These are phyloP conservation scores for Phalaenopsis hybrid DNA, from an alignment of 116 monocot genomes.

Conservation along the genomic window DNA sequence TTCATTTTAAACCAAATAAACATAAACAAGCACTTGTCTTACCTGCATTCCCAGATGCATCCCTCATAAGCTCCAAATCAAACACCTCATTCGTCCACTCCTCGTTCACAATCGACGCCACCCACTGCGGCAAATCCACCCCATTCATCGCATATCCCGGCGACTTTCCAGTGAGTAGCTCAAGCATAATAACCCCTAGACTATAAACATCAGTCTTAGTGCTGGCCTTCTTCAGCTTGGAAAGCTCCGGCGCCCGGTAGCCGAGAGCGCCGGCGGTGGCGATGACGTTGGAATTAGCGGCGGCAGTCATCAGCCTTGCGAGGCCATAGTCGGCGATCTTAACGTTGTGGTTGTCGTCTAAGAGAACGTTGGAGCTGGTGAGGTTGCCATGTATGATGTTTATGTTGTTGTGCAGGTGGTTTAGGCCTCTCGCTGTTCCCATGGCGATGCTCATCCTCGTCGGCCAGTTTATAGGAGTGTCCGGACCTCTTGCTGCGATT, in stretches of 20 bases:
- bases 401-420: constrained; percentile 41
- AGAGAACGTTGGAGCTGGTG: constrained; percentile 55
- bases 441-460: constrained; percentile 63
- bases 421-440: constrained; percentile 42
- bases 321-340: constrained; percentile 56
- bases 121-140: constrained; percentile 61
- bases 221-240: constrained; percentile 45
- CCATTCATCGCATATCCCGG: constrained; percentile 38
- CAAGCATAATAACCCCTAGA: constrained; percentile 55
- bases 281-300: constrained; percentile 37
- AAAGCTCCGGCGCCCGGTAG: constrained; percentile 61
- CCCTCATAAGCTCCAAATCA: constrained; percentile 65
- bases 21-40: background rate
- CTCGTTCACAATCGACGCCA: constrained; percentile 50
- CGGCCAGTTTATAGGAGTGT: constrained; percentile 42
- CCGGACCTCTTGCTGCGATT: constrained; percentile 42
- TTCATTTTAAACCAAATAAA: background rate
- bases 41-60: constrained; percentile 26
- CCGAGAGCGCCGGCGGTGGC: constrained; percentile 35
- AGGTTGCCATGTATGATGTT: constrained; percentile 65
- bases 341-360: constrained; percentile 31
- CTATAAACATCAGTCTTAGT: constrained; percentile 57
- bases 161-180: constrained; percentile 67
- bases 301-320: constrained; percentile 40
- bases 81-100: constrained; percentile 74